Percentiles rank a stretch among this genome's conserved stretches.
Evolutionary conservation across 2,329 filamentous ascomycete species (phyloP).

Genomic region (Geoglossum cookeanum): DNA sequence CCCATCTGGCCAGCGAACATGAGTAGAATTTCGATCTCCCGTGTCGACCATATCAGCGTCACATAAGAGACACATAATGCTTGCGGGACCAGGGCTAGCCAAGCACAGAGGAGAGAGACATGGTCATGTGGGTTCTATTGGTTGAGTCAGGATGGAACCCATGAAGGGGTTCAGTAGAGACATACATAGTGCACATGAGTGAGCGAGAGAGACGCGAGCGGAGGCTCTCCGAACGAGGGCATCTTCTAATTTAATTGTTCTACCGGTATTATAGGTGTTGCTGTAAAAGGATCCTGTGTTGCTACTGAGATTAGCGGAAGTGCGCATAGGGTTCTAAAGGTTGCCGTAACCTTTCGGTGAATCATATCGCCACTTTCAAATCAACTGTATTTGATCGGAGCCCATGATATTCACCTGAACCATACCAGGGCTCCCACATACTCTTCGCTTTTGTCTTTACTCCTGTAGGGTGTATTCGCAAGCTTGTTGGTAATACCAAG

Average conservation of each 20-base stretch:
- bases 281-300: background rate
- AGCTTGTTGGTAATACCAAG: background rate
- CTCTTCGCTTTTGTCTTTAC: background rate
- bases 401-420: background rate
- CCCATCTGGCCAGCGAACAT: constrained; percentile 84
- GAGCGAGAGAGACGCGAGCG: constrained; percentile 74
- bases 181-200: constrained; percentile 92
- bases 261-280: background rate
- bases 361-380: background rate
- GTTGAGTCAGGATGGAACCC: background rate
- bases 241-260: background rate
- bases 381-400: background rate
- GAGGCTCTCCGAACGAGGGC: constrained; percentile 24
- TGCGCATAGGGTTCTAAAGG: background rate
- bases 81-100: constrained; percentile 85
- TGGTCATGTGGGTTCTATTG: constrained; percentile 64
- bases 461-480: background rate
- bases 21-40: constrained; percentile 72
- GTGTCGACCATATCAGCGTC: constrained; percentile 75
- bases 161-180: constrained; percentile 6
- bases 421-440: background rate
- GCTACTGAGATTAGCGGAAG: background rate
- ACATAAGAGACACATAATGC: constrained; percentile 78
- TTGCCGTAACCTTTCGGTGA: background rate
- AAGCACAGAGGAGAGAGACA: constrained; percentile 75